Percentiles rank a stretch among this genome's conserved stretches.
Conservation (phyloP, 106 monocot genomes). For the Alisma plantagoaquatica region DNA sequence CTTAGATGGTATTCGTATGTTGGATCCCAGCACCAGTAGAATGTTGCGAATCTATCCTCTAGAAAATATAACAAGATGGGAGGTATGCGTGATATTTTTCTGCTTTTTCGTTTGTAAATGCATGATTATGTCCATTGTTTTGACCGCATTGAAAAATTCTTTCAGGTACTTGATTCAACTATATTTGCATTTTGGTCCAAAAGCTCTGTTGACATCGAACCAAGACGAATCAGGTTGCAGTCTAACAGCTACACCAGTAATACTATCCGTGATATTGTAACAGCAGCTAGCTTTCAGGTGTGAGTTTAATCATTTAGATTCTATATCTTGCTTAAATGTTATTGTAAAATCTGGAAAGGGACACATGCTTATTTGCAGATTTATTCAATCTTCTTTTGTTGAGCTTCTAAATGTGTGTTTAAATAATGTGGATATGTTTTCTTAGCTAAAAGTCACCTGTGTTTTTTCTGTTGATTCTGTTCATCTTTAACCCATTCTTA, state of each 20-base stretch:
- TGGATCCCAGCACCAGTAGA: conserved; percentile 59
- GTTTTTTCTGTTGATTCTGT: conserved; percentile 6
- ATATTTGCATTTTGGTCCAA: conserved; percentile 88
- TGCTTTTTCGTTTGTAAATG: conserved; percentile 2
- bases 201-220: conserved; percentile 72
- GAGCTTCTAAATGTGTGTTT: no score
- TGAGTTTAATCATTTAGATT: no score
- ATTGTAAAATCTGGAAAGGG: no score
- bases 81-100: no score
- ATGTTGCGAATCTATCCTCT: conserved; percentile 76
- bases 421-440: no score
- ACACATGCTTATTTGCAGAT: no score
- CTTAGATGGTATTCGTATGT: conserved; percentile 90
- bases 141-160: no score
- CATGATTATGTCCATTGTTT: background rate
- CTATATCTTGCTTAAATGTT: no score
- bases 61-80: conserved; percentile 79
- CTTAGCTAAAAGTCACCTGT: no score
- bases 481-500: no score
- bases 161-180: no score
- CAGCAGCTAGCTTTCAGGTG: conserved; percentile 93
- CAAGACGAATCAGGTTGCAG: conserved; percentile 81
- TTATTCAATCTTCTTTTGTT: no score
- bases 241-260: conserved; percentile 87
- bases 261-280: conserved; percentile 79